Evolutionary conservation across 2,329 filamentous ascomycete species (phyloP), one percentile per base, ranked within the genome.

Genomic region (Exutisphaerella laricina): DNA sequence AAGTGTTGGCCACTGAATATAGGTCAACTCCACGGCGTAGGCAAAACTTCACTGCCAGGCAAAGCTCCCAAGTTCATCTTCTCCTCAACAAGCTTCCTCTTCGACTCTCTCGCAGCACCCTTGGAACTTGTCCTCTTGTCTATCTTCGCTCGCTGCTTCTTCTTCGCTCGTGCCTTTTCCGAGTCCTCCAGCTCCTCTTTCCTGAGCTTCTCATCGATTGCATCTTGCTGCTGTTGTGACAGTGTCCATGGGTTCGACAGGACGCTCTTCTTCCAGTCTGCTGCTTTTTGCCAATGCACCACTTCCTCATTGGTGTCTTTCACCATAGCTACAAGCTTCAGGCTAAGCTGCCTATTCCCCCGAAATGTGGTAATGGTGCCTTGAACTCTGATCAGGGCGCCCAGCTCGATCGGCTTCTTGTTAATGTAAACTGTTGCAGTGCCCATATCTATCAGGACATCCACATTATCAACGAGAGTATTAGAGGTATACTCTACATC

Each of bases 231-330:
- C 20, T 62, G 58, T 0, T 62, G 56, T 1, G 58, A 63, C 32
- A 83, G 48, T 3, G 65, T 54, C 79, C 79, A 82, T 2, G 77
- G 75, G 39, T 61, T 63, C 3, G 63, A 65, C 16, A 82, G 64
- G 1, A 78, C 66, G 9, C 70, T 63, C 7, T 67, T 56, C 32
- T 73, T 67, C 55, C 73, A 78, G 20, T 66, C 58, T 3, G 70
- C 67, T 13, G 70, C 67, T 49, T 75, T 70, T 1, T 67, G 64
- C 69, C 79, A 75, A 22, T 74, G 74, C 5, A 58, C 58, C 36
- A 72, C 70, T 55, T 82, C 79, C 20, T 74, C 70, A 30, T 70
- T 69, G 10, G 77, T 81, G 30, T 72, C 70, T 2, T 58, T 57
- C 1, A 82, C 58, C 0, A 71, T 43, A 28, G 60, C 65, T 5